These are phyloP conservation scores for Colletotrichum lindemuthianum DNA, from an alignment of 2,329 filamentous ascomycete genomes.

Conservation along the genomic window DNA sequence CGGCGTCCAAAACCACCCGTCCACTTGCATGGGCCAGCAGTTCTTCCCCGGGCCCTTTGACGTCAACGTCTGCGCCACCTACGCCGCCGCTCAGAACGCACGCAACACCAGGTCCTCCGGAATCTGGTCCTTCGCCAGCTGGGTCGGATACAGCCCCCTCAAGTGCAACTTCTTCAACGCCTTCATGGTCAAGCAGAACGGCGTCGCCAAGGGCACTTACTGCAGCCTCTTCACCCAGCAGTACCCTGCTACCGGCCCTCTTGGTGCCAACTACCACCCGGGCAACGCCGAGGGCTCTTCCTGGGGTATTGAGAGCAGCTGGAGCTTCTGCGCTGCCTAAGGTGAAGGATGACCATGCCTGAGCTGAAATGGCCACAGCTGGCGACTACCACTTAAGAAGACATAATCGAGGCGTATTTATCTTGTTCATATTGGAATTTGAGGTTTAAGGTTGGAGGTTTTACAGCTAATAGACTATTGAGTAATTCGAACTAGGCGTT, in stretches of 20 bases:
- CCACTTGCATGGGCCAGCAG: constrained; percentile 30
- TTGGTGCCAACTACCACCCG: constrained; percentile 20
- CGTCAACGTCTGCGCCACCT: constrained; percentile 22
- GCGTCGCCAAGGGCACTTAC: constrained; percentile 30
- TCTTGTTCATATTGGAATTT: too few relatives aligned
- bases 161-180: constrained; percentile 35
- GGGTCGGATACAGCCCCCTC: constrained; percentile 29
- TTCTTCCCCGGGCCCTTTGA: constrained; percentile 34
- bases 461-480: too few relatives aligned
- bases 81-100: constrained; percentile 28
- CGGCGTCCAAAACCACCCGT: constrained; percentile 19
- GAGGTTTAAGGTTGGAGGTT: too few relatives aligned
- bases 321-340: constrained; percentile 29
- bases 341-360: too few relatives aligned
- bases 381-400: too few relatives aligned
- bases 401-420: too few relatives aligned
- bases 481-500: too few relatives aligned
- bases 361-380: too few relatives aligned
- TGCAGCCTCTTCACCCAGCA: constrained; percentile 33
- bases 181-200: constrained; percentile 35
- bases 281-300: not conserved
- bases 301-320: constrained; percentile 30
- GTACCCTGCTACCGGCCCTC: constrained; percentile 8
- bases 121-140: constrained; percentile 8
- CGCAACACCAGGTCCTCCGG: constrained; percentile 23